Base-by-base conservation (phyloP, 2,329 filamentous ascomycete species). In the Arthrobotrys iridis region DNA sequence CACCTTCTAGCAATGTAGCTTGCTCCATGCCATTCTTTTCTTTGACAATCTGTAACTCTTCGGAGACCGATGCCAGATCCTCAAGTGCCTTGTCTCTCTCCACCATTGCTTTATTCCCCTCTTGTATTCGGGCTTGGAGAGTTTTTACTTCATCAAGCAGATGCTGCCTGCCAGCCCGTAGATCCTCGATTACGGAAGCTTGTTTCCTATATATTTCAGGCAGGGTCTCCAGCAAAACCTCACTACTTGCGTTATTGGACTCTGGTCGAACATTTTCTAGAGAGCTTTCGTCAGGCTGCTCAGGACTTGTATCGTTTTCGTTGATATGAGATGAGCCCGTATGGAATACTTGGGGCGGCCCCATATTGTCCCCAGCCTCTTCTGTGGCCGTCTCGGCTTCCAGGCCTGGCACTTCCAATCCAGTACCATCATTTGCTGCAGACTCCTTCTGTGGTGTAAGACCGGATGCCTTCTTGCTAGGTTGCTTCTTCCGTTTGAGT, bases 351-450 rank as follows among this genome's bases (percentile, higher is more conserved):
- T 37, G 18, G 7, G 15, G 50, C 30, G 3, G 2, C 18, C 18
- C 10, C 18, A 22, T 55, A 28, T 24, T 24, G 8, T 4, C 2
- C n/a, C 73, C 60, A 13, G 73, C 77, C 15, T n/a, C n/a, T 68
- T 79, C 50, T 5, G 10, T 15, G 15, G 18, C n/a, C 11, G 26
- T 11, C 7, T 15, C 24, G 28, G 10, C 43, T 65, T 63, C 45
- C 58, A 78, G 26, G 78, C 77, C 4, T 75, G 77, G 15, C 78
- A 78, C 37, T 67, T 79, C 20, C 68, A 50, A 13, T 10, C 7
- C n/a, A 11, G 33, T 28, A 6, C 15, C 43, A 13, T 30, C 18
- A 10, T 7, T 60, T 50, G 57, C 41, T 4, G 40, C 5, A 2
- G 20, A 26, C 20, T 48, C 30, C 43, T 45, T 43, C 1, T 57